A percentile compares a stretch with the other conserved stretches of the same genome.
These are phyloP conservation scores for Hordeum marinum DNA, from an alignment of 176 grass and related monocot genomes.

Conservation along the genomic window DNA sequence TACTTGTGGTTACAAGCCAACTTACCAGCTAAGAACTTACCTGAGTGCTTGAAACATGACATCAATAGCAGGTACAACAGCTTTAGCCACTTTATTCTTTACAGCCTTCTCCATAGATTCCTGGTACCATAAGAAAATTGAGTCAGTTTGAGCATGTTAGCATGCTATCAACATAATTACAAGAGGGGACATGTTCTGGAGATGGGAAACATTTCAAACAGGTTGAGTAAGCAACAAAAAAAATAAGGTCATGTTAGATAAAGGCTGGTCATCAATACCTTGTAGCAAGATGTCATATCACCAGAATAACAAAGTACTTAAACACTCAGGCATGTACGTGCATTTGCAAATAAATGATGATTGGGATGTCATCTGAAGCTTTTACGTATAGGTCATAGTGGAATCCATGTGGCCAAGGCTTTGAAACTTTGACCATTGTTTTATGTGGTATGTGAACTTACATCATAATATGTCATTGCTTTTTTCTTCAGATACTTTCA, in stretches of 20 bases:
- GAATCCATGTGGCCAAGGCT: not conserved
- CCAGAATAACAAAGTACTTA: not conserved
- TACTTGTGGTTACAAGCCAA: conserved; percentile 6
- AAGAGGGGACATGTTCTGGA: not conserved
- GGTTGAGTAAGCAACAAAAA: not conserved
- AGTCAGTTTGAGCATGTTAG: not conserved
- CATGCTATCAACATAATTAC: conserved; percentile 16
- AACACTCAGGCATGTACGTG: not conserved
- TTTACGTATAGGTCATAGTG: not conserved
- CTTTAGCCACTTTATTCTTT: conserved; percentile 99
- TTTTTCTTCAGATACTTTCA: not conserved
- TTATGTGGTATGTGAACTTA: not conserved
- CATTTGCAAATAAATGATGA: conserved; percentile 9
- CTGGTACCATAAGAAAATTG: conserved; percentile 40
- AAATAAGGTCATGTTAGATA: not conserved
- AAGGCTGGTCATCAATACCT: not conserved
- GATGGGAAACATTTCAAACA: not conserved
- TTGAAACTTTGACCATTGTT: not conserved
- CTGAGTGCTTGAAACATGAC: conserved; percentile 99
- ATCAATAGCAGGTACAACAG: conserved; percentile 99
- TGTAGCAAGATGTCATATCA: not conserved
- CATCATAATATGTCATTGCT: not conserved
- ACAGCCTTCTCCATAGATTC: conserved; percentile 99
- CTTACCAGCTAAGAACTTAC: conserved; percentile 32
- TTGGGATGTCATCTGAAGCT: not conserved